These are phyloP conservation scores for Hypseocharis bilobata DNA, from an alignment of 441 rosid species.

Conservation along the genomic window DNA sequence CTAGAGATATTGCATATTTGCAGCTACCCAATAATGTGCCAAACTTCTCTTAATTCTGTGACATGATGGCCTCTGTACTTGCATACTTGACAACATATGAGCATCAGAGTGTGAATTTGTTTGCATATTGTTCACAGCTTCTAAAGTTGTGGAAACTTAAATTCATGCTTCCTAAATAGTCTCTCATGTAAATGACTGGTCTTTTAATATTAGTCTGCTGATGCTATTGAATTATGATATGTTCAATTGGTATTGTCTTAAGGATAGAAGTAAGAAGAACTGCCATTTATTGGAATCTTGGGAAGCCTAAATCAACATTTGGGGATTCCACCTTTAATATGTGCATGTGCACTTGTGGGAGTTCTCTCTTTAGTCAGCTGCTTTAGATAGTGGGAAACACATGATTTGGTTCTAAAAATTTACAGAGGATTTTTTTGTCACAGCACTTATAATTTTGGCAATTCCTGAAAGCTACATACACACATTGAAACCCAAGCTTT, in stretches of 20 bases:
- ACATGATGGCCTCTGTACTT: neutral
- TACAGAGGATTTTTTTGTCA: neutral
- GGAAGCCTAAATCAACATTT: neutral
- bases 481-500: constrained; percentile 11
- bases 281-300: neutral
- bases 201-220: neutral
- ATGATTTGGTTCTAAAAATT: neutral
- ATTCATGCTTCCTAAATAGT: neutral
- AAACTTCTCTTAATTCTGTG: neutral
- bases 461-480: neutral
- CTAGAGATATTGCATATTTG: neutral
- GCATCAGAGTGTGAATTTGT: neutral
- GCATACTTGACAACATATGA: neutral
- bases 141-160: neutral
- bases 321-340: neutral
- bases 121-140: neutral
- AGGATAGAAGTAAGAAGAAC: neutral
- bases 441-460: neutral
- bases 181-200: neutral
- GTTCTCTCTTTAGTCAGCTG: neutral
- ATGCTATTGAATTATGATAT: neutral
- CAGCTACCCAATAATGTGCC: neutral
- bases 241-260: neutral
- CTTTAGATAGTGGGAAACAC: neutral
- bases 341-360: neutral